These are phyloP conservation scores for Paramecium sonneborni DNA, from an alignment of 73 alveolate genomes.

Conservation along the genomic window DNA sequence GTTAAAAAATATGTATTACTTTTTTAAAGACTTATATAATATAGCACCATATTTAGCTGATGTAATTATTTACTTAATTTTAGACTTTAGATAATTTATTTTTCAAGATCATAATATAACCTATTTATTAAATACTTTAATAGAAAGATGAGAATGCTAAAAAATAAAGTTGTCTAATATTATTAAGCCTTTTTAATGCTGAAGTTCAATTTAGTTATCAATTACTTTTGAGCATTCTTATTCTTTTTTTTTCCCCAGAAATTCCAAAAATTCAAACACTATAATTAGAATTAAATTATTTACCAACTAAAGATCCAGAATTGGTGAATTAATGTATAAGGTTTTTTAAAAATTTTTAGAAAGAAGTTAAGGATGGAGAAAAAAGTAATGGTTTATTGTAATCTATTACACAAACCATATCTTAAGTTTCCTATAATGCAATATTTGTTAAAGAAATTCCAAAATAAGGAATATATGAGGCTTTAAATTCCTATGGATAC, in stretches of 20 bases:
- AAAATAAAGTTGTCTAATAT: neutral
- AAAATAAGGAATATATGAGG: neutral
- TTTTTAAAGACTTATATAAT: neutral
- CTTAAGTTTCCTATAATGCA: neutral
- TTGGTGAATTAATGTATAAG: neutral
- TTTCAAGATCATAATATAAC: neutral
- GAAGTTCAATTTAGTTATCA: neutral
- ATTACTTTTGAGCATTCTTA: neutral
- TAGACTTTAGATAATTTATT: neutral
- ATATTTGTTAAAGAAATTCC: neutral
- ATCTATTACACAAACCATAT: neutral
- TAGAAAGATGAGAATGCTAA: neutral
- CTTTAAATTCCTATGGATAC: neutral
- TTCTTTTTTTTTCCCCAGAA: neutral
- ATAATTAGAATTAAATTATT: neutral
- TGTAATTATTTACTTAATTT: neutral
- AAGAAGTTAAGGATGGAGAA: neutral
- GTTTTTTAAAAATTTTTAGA: neutral
- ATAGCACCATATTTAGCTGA: neutral
- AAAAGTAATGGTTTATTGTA: neutral
- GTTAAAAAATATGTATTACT: neutral
- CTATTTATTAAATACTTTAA: neutral
- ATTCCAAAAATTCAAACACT: neutral
- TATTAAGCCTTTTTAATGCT: neutral
- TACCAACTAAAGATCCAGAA: neutral